Evolutionary conservation across 2,329 filamentous ascomycete species (phyloP), one percentile per base, ranked within the genome.

Genomic region (Diaporthe australafricana): DNA sequence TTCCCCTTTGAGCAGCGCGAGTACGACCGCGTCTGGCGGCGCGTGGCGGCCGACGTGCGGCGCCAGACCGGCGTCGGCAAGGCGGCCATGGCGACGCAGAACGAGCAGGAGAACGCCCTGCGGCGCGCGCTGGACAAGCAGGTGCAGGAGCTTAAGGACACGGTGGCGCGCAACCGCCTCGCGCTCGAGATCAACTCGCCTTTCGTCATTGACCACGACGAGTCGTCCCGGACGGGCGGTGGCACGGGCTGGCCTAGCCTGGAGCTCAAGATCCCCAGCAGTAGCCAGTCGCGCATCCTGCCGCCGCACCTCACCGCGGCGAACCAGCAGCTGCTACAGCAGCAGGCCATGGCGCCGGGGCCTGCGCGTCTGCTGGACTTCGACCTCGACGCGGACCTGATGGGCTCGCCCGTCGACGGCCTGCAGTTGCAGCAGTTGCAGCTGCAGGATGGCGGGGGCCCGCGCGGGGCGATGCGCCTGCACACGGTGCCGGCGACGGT

Each of bases 1-100:
- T 86, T 86, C 62, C 84, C 84, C 0, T 75, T 81, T 14, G 65
- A 76, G 5, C 27, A 52, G 8, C 73, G 74, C 6, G 79, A 82
- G 68, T 76, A 77, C 14, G 74, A 76, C 20, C 75, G 76, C 8
- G 76, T 81, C 35, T 72, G 78, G 17, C 42, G 67, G 32, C 72
- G 70, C 47, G 77, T 75, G 35, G 53, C 76, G 16, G 74, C 75
- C 35, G 76, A 76, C 27, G 74, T 76, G 17, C 68, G 73, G 22
- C 48, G 68, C 16, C 73, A 75, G 47, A 47, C 27, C 62, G 63
- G 71, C 70, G 70, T 69, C 67, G 57, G 73, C 68, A 68, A 73
- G 38, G 70, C 70, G 0, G 69, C 74, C 27, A 62, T 75, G 9
- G 62, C 75, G n/a, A 30, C 60, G 3, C 75, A 74, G 53, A 68